Percentiles rank a stretch among this genome's conserved stretches.
Evolutionary conservation across 2,329 filamentous ascomycete species (phyloP).

Genomic region (Colletotrichum agaves): DNA sequence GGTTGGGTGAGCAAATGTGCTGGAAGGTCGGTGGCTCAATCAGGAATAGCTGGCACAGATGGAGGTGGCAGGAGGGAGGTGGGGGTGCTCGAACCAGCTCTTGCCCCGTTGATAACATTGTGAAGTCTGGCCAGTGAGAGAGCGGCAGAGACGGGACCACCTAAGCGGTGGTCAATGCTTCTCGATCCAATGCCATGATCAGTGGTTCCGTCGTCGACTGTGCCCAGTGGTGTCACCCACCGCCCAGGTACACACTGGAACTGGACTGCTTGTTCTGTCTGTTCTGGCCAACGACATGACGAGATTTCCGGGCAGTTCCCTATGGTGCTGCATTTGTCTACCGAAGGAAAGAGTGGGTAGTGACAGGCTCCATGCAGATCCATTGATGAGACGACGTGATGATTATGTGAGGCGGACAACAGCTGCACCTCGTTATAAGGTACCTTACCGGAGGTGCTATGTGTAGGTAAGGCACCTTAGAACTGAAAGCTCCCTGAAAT

Average conservation of each 20-base stretch:
- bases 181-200: not conserved
- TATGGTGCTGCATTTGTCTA: slow-evolving; percentile 21
- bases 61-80: not conserved
- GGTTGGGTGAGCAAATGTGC: not conserved
- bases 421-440: not conserved
- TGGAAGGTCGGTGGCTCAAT: not conserved
- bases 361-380: not conserved
- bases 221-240: not conserved
- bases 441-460: no score
- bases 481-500: no score
- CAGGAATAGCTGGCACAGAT: slow-evolving; percentile 10
- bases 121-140: slow-evolving; percentile 31
- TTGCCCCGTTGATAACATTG: slow-evolving; percentile 19
- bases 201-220: not conserved
- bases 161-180: slow-evolving; percentile 37
- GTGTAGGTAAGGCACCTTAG: no score
- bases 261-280: not conserved
- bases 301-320: slow-evolving; percentile 3
- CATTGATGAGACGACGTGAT: not conserved
- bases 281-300: slow-evolving; percentile 28
- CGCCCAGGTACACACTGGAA: no score
- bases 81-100: not conserved
- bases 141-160: not conserved
- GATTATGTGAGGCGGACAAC: not conserved
- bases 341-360: slow-evolving; percentile 16